Evolutionary conservation across 352 stramenopile genomes (phyloP), one percentile per base, ranked within the genome.

Genomic region (Globisporangium sylvaticum): DNA sequence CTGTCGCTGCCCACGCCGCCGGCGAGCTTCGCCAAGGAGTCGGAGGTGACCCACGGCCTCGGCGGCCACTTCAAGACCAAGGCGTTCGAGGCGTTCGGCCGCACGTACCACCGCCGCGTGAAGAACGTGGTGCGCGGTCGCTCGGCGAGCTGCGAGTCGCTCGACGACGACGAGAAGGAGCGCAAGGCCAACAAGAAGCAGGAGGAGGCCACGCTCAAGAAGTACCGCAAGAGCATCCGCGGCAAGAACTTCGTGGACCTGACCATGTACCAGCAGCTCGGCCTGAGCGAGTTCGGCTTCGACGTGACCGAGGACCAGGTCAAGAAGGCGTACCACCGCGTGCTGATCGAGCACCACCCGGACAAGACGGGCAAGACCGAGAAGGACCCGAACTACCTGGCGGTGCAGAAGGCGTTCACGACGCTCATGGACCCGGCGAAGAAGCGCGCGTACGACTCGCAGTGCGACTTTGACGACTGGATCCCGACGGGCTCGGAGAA

Each of bases 361-460:
- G 84, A 94, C 74, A 94, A 95, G 74, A 96, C 88, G 42, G 79
- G 89, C 60, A 94, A 94, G 76, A 92, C 88, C 27, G 87, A 96
- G 75, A 95, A 96, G 70, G 84, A 94, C 70, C 87, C 88, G 2
- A 96, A 96, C 81, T 94, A 94, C 65, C 63, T 96, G 64, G 88
- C 88, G 1, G 88, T 94, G 34, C 85, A 95, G 67, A 94, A 91
- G 69, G 87, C 87, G 34, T 94, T 93, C 62, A 64, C 78, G 27
- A 94, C 87, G 56, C 77, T 94, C 50, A 92, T 85, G 80, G 85
- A 92, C 74, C 75, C 79, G 10, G 77, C 81, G 58, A 96, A 91
- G 79, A 94, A 92, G 75, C 88, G 83, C 57, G 83, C 82, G 29
- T 93, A 93, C 75, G 86, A 93, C 70, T 94, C 85, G 66, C 85